Evolutionary conservation across 371 early-diverging fungal species (phyloP), one percentile per base, ranked within the genome.

Genomic region (Gilbertella persicaria): DNA sequence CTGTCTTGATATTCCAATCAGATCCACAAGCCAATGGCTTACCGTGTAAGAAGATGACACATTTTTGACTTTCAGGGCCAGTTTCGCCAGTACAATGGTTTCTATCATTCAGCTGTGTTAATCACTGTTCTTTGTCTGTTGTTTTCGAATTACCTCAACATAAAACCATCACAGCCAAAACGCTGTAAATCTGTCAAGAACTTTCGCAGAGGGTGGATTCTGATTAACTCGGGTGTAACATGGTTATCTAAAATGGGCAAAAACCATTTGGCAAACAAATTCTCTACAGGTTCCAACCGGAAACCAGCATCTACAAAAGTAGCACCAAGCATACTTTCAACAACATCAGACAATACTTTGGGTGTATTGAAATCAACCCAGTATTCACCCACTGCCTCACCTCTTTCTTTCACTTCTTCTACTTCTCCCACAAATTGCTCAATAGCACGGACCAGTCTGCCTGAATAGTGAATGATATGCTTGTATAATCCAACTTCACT

Each of bases 301-400:
- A 89, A 91, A 0, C 85, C 87, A 17, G 86, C 78, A 66, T 97
- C 97, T 1, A 95, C 79, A 65, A 89, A 93, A 3, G 93, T 76
- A 4, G 98, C 97, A 3, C 98, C 98, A 3, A 96, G 40, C 53
- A 91, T 77, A 51, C 92, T 85, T 74, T 97, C 98, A 12, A 91
- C 80, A 0, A 95, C 69, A 75, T 97, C 97, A 3, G 91, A 89
- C 35, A 92, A 63, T 0, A 89, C 87, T 56, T 97, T 97, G 19
- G 98, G 98, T 6, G 92, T 82, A 14, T 72, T 78, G 36, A 89
- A 54, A 20, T 85, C 73, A 19, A 64, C 63, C 92, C 91, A 92
- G 49, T 84, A 87, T 53, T 91, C 90, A 8, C 80, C 82, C 5
- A 61, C 57, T 10, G 66, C 66, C 45, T 71, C 55, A 26, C 67